These are phyloP conservation scores for Acer campestre DNA, from an alignment of 345 rosid genomes.

Conservation along the genomic window DNA sequence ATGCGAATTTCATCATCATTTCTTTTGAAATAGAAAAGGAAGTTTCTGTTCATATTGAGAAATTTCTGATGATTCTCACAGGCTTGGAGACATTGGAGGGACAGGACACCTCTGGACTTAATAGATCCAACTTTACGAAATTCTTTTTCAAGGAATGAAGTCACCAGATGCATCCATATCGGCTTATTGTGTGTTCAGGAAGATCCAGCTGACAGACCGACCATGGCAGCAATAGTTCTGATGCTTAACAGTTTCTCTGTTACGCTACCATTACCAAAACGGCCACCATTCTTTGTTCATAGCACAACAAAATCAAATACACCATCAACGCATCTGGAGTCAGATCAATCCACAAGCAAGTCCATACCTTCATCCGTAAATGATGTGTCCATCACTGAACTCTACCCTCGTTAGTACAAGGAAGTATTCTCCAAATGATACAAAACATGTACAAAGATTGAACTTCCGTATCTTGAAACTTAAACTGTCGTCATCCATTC, in stretches of 20 bases:
- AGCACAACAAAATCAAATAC: neutral
- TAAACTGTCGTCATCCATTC: too few species aligned
- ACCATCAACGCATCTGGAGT: neutral
- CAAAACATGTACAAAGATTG: too few species aligned
- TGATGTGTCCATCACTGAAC: slow-evolving; percentile 9
- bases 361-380: neutral
- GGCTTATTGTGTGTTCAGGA: slow-evolving; percentile 21
- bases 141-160: slow-evolving; percentile 5
- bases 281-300: slow-evolving; percentile 8
- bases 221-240: slow-evolving; percentile 11
- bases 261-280: slow-evolving; percentile 6
- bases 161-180: slow-evolving; percentile 15
- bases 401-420: neutral
- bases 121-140: slow-evolving; percentile 3
- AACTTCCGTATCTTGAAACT: too few species aligned
- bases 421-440: neutral
- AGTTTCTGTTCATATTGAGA: neutral
- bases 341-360: neutral
- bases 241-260: slow-evolving; percentile 20
- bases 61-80: neutral
- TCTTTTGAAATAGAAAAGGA: neutral
- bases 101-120: neutral
- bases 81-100: slow-evolving; percentile 14
- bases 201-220: slow-evolving; percentile 14
- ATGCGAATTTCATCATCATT: neutral